Evolutionary conservation across 225 moss, liverwort and hornwort genomes (phyloP).

Genomic region (Straminergon stramineum): DNA sequence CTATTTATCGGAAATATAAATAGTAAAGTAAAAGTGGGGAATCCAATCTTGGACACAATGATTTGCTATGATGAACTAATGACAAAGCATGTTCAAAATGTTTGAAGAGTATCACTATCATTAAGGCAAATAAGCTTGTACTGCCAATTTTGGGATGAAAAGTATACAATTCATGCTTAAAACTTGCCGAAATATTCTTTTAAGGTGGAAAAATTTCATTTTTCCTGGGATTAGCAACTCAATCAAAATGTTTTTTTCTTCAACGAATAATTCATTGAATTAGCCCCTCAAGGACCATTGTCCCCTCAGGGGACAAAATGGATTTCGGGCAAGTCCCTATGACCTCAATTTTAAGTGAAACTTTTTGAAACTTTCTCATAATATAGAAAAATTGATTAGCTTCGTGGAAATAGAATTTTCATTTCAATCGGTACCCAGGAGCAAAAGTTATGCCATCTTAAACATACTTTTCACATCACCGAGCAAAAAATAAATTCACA

Average conservation of each 20-base stretch:
- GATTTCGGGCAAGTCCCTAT: too few species aligned
- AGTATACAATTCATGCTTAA: neutral
- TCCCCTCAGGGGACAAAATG: too few species aligned
- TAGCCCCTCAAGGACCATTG: too few species aligned
- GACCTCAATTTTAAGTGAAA: too few species aligned
- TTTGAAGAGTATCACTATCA: neutral
- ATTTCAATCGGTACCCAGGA: too few species aligned
- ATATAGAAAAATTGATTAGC: too few species aligned
- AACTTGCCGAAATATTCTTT: neutral
- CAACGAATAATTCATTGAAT: neutral
- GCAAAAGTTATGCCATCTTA: too few species aligned
- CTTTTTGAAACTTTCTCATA: too few species aligned
- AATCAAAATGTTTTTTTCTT: neutral
- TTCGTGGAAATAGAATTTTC: too few species aligned
- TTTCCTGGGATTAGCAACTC: neutral
- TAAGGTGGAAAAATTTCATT: neutral
- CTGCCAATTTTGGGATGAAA: neutral
- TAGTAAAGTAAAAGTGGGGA: fast-evolving
- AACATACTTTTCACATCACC: too few species aligned
- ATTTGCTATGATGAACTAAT: neutral
- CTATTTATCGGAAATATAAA: neutral
- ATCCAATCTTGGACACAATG: neutral
- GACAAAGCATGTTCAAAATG: neutral
- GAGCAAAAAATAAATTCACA: too few species aligned
- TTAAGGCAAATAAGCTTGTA: neutral